These are phyloP conservation scores for Botrytis pseudocinerea DNA, from an alignment of 2,329 filamentous ascomycete genomes.

Conservation along the genomic window DNA sequence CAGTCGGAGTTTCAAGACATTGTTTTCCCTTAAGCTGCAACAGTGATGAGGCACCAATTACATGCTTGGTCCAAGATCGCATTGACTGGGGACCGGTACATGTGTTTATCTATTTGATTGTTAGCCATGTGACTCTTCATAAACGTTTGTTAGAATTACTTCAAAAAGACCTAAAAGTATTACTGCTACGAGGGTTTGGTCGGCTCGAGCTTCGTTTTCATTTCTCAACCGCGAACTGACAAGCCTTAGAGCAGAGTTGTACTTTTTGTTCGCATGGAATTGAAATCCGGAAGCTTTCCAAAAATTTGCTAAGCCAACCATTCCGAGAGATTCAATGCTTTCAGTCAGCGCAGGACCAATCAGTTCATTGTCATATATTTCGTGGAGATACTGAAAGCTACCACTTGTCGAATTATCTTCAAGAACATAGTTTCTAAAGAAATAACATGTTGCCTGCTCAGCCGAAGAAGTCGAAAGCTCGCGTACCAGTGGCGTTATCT, in stretches of 20 bases:
- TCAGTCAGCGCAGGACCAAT: slow-evolving; percentile 43
- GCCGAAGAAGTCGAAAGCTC: slow-evolving; percentile 25
- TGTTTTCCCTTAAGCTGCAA: slow-evolving; percentile 50
- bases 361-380: slow-evolving; percentile 46
- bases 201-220: slow-evolving; percentile 31
- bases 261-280: slow-evolving; percentile 28
- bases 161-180: slow-evolving; percentile 37
- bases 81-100: slow-evolving; percentile 45
- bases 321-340: slow-evolving; percentile 31
- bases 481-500: neutral
- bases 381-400: slow-evolving; percentile 33
- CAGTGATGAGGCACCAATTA: slow-evolving; percentile 52
- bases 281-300: slow-evolving; percentile 31
- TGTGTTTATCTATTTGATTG: slow-evolving; percentile 31
- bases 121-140: slow-evolving; percentile 45
- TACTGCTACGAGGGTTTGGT: slow-evolving; percentile 36
- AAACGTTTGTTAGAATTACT: slow-evolving; percentile 44
- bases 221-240: slow-evolving; percentile 29
- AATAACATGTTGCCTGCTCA: slow-evolving; percentile 36
- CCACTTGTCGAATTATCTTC: slow-evolving; percentile 26
- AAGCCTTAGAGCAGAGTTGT: slow-evolving; percentile 30
- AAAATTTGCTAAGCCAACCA: slow-evolving; percentile 34
- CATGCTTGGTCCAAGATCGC: slow-evolving; percentile 54
- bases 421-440: slow-evolving; percentile 37
- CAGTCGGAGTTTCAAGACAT: slow-evolving; percentile 50